phyloP scores from a whole-genome alignment of 148 eudicot genomes.

The Polygonum maritimum region DNA sequence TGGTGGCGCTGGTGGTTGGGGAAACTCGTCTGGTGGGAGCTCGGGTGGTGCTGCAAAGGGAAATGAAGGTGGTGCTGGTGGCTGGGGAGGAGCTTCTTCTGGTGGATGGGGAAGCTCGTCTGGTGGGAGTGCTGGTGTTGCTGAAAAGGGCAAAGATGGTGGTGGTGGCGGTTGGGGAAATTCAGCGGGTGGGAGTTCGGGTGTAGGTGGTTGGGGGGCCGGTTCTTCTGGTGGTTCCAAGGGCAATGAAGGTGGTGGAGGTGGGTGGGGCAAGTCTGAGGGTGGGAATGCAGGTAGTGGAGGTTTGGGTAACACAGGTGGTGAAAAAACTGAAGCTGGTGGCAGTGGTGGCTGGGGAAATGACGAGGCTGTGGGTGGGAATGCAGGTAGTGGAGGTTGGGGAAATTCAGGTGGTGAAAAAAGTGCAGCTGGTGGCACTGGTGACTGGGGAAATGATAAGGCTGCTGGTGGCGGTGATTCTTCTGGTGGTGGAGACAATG shows the following conservation, averaged over 20 bases:
- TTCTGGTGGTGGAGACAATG: neutral
- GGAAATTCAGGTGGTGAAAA: slow-evolving; percentile 8
- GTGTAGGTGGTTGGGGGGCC: neutral
- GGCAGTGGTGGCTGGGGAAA: slow-evolving; percentile 8
- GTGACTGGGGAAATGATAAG: neutral
- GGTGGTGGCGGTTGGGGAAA: neutral
- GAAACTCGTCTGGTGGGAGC: neutral
- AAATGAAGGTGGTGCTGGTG: neutral
- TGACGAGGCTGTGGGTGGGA: neutral
- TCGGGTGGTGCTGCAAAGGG: neutral
- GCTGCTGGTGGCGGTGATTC: neutral
- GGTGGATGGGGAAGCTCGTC: neutral
- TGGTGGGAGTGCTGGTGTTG: neutral
- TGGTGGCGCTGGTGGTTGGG: neutral
- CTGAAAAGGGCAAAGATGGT: neutral
- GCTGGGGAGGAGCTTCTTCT: neutral
- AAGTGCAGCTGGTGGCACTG: neutral
- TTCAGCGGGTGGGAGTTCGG: neutral
- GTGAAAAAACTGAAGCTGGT: neutral
- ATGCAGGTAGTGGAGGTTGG: slow-evolving; percentile 5
- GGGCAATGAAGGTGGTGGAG: neutral
- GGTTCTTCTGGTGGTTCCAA: too few relatives aligned
- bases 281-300: slow-evolving; percentile 7
- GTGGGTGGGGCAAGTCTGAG: slow-evolving; percentile 17
- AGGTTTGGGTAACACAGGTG: slow-evolving; percentile 11